Evolutionary conservation across 352 stramenopile genomes (phyloP).

Genomic region (Phytophthora hibernalis): DNA sequence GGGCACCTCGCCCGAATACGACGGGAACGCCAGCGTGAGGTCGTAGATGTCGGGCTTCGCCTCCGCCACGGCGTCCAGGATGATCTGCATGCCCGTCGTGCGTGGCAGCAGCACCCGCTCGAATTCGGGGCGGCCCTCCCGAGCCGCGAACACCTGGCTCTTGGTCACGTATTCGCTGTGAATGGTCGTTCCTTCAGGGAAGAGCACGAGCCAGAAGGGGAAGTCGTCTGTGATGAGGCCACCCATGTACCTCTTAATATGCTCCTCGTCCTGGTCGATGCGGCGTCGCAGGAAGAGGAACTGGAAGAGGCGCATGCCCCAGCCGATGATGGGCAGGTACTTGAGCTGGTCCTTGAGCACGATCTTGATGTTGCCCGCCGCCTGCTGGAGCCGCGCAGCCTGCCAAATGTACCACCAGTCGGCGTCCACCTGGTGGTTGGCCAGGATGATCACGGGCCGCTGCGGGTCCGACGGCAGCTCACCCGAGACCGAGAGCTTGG

Average conservation of each 20-base stretch:
- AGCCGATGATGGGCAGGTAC: constrained; percentile 89
- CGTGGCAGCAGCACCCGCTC: constrained; percentile 92
- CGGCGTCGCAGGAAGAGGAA: constrained; percentile 91
- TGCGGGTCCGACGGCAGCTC: constrained; percentile 79
- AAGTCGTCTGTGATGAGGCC: constrained; percentile 83
- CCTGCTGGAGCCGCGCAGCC: constrained; percentile 62
- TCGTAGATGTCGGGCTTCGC: constrained; percentile 94
- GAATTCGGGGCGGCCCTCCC: constrained; percentile 78
- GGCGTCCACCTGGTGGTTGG: constrained; percentile 92
- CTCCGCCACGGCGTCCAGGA: constrained; percentile 87
- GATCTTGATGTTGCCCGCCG: constrained; percentile 91
- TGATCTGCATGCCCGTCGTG: constrained; percentile 93
- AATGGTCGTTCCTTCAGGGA: constrained; percentile 93
- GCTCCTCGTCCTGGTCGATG: constrained; percentile 74
- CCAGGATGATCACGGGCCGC: constrained; percentile 88
- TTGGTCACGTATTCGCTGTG: constrained; percentile 90
- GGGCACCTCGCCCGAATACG: constrained; percentile 86
- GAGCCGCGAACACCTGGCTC: constrained; percentile 87
- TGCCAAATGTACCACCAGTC: constrained; percentile 96
- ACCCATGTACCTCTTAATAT: constrained; percentile 84
- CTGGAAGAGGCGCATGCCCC: constrained; percentile 91
- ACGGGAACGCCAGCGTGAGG: constrained; percentile 90
- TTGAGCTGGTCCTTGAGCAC: constrained; percentile 93
- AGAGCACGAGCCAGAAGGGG: constrained; percentile 91
- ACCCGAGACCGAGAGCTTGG: constrained; percentile 82